phyloP scores from a whole-genome alignment of 208 protist species.

The Trichomonas vaginalis region DNA sequence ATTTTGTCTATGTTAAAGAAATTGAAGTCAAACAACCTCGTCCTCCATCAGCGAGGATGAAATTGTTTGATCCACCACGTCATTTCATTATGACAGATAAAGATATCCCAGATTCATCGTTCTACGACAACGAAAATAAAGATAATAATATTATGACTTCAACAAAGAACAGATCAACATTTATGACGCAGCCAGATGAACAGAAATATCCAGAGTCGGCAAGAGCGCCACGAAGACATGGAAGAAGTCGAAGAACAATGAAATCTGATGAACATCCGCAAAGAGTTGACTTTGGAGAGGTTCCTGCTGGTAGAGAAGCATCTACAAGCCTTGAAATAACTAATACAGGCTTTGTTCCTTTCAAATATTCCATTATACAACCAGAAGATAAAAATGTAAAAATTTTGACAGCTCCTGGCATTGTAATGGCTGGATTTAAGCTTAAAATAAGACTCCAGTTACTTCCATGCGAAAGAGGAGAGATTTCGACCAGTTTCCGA shows the following conservation, averaged over 20 bases:
- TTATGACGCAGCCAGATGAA: not conserved
- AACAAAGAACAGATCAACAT: not conserved
- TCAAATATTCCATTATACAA: not conserved
- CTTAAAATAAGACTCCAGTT: not conserved
- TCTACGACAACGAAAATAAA: not conserved
- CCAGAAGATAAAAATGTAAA: not conserved
- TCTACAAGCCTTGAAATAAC: not conserved
- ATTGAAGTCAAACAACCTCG: not conserved
- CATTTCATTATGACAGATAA: not conserved
- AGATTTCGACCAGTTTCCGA: not conserved
- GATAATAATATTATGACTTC: not conserved
- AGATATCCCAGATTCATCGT: not conserved
- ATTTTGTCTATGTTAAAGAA: not conserved
- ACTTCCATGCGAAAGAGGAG: not conserved
- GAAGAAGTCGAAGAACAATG: not conserved
- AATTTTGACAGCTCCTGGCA: not conserved
- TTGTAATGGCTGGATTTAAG: not conserved
- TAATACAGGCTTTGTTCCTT: not conserved
- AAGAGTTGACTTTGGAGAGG: not conserved
- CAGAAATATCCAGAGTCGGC: not conserved
- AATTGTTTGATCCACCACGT: not conserved
- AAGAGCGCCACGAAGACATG: not conserved
- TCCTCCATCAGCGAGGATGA: not conserved
- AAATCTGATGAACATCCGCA: not conserved
- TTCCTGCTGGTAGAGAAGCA: not conserved